Evolutionary conservation across 768 basidiomycete genomes (phyloP).

Genomic region (Russula ochroleuca): DNA sequence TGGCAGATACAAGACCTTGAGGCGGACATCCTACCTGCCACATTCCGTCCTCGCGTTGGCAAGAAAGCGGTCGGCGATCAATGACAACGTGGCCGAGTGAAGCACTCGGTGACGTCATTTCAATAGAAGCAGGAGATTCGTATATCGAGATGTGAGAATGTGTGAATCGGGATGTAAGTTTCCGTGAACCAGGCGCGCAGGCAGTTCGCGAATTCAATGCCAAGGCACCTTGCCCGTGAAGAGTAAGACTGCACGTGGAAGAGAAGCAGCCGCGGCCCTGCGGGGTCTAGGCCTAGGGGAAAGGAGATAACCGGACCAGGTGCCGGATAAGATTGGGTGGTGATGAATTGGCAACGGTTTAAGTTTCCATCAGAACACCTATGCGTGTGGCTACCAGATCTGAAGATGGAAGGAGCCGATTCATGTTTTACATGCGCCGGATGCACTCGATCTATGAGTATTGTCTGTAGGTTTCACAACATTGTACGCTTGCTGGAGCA

Average conservation of each 20-base stretch:
- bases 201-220: not conserved
- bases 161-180: constrained; percentile 24
- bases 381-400: constrained; percentile 4
- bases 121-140: constrained; percentile 3
- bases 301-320: constrained; percentile 16
- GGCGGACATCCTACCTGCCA: not conserved
- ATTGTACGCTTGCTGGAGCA: not conserved
- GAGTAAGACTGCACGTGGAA: constrained; percentile 8
- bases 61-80: not conserved
- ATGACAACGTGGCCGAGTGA: not conserved
- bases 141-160: constrained; percentile 15
- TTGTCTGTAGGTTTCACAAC: not conserved
- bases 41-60: constrained; percentile 6
- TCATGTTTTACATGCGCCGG: not conserved
- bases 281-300: constrained; percentile 9
- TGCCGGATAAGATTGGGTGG: constrained; percentile 21
- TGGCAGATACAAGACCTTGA: constrained; percentile 1
- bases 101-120: constrained; percentile 19
- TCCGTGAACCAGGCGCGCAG: constrained; percentile 20
- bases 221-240: constrained; percentile 3
- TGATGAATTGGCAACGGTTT: constrained; percentile 21
- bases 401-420: not conserved
- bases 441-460: not conserved
- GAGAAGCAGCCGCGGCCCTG: constrained; percentile 12
- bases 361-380: constrained; percentile 23